Base-by-base conservation (phyloP, 768 basidiomycete species). In the Pulveroboletus sp. region DNA sequence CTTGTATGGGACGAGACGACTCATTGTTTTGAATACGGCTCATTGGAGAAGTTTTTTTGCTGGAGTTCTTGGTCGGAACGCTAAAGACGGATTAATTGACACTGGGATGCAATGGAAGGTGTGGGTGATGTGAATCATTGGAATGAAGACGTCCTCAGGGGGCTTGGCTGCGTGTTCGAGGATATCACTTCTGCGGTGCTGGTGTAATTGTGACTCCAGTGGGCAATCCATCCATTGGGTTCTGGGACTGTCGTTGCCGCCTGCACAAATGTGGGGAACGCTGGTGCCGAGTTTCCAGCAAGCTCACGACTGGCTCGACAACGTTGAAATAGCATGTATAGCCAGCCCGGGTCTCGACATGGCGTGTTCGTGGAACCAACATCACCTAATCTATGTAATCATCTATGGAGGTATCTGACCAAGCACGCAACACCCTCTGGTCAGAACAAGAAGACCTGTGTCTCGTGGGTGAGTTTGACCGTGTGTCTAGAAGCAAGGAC, bases 121-220 rank as follows among this genome's bases (percentile, higher is more conserved):
- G 82, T 44, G 78, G 78, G 56, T 81, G 78, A 43, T 72, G 61
- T 81, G 78, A 21, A 80, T 59, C 45, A 56, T 69, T 32, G 60
- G 61, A 52, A 74, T 68, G n/a, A 73, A 56, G 64, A 59, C 14
- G 72, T 69, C 6, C 63, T 59, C n/a, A n/a, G n/a, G n/a, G 10
- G 67, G 65, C n/a, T 63, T 52, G 19, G 69, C 69, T 6, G 76
- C 69, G 47, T 74, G 65, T 42, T 66, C 54, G 33, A 73, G 29
- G 62, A 56, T 11, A 70, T 64, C 37, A 78, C 78, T 3, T 71
- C 69, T 11, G 57, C 58, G 21, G 75, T 76, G 56, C 62, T 71
- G 47, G 66, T 70, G 59, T 71, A 75, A 38, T 59, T 46, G 43
- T 69, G 53, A 23, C 69, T 69, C 43, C 64, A 4, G 73, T 73